These are phyloP conservation scores for Begonia fuchsioides DNA, from an alignment of 306 rosid genomes.

Conservation along the genomic window DNA sequence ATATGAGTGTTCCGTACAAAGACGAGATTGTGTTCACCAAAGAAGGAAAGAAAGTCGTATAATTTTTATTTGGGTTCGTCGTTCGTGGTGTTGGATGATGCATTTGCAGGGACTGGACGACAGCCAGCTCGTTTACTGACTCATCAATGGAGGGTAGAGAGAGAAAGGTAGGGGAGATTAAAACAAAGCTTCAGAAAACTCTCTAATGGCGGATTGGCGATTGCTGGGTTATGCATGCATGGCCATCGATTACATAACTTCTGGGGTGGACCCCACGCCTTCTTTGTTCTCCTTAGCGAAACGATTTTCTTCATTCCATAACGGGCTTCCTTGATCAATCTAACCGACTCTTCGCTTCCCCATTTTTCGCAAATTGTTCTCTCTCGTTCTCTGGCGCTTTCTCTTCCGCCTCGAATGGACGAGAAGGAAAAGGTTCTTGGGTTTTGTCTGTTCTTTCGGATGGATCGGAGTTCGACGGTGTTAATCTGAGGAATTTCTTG, in stretches of 20 bases:
- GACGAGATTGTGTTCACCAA: no score
- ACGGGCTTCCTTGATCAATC: neutral
- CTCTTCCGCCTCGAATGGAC: constrained; percentile 5
- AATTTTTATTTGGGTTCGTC: no score
- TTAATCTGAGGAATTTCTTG: constrained; percentile 9
- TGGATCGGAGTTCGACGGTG: constrained; percentile 3
- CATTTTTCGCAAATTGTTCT: neutral
- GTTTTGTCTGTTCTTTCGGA: neutral
- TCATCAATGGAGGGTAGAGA: no score
- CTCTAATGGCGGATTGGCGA: no score
- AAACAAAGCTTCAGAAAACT: no score
- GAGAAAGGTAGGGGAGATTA: no score
- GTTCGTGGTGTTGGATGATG: no score
- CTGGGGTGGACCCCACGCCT: constrained; percentile 12
- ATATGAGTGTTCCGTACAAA: no score
- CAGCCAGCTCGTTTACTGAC: no score
- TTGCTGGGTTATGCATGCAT: no score
- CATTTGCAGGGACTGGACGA: no score
- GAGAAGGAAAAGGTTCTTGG: constrained; percentile 1
- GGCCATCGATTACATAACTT: neutral
- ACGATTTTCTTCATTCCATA: constrained; percentile 1
- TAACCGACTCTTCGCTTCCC: neutral
- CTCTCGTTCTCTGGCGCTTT: constrained; percentile 5
- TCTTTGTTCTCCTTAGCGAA: neutral
- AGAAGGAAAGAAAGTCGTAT: no score